Conservation (phyloP, 2,329 filamentous ascomycete species). For the Stachybotrys chlorohalonatus region DNA sequence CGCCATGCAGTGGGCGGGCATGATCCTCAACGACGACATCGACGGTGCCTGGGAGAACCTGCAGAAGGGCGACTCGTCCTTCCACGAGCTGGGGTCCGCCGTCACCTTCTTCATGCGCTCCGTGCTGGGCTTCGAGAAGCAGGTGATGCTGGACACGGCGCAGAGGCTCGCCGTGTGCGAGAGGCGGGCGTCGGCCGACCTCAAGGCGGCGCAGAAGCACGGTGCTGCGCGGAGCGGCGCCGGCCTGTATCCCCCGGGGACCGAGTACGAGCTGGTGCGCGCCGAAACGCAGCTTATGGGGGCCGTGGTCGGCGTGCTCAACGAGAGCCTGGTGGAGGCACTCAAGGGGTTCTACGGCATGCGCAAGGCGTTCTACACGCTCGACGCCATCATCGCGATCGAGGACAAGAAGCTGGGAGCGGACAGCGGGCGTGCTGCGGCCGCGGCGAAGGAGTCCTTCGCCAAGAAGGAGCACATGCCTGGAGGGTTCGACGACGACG, state of each 20-base stretch:
- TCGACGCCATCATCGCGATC: conserved; percentile 69
- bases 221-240: conserved; percentile 22
- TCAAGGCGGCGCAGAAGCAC: conserved; percentile 64
- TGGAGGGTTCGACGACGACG: conserved; percentile 9
- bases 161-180: conserved; percentile 67
- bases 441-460: not conserved
- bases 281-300: conserved; percentile 84
- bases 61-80: conserved; percentile 67
- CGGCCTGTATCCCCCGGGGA: conserved; percentile 67
- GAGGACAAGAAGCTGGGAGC: conserved; percentile 45
- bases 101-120: conserved; percentile 80
- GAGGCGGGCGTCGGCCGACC: conserved; percentile 64
- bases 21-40: conserved; percentile 87
- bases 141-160: conserved; percentile 77
- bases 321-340: conserved; percentile 85
- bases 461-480: not conserved
- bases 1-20: conserved; percentile 54
- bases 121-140: conserved; percentile 83
- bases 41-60: conserved; percentile 70
- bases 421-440: not conserved
- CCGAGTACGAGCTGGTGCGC: conserved; percentile 77
- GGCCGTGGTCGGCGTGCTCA: conserved; percentile 79
- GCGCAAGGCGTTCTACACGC: conserved; percentile 74
- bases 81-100: conserved; percentile 75
- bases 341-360: conserved; percentile 90